These are phyloP conservation scores for Coemansia sp. DNA, from an alignment of 192 early-diverging fungal species.

Conservation along the genomic window DNA sequence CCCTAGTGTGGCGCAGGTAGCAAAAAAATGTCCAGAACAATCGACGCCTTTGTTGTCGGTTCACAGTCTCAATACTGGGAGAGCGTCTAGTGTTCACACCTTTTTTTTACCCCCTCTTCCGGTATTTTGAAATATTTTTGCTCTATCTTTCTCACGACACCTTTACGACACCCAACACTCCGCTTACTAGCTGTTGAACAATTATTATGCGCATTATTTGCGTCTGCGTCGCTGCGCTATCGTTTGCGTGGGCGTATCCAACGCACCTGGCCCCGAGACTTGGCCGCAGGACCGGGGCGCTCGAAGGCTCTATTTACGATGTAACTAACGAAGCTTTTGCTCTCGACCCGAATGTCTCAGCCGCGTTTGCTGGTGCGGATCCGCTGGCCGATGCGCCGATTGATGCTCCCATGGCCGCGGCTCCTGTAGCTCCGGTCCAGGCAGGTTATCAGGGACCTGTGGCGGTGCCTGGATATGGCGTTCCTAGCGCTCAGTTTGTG, in stretches of 20 bases:
- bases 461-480: neutral
- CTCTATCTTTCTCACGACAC: neutral
- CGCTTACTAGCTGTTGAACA: neutral
- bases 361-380: constrained; percentile 10
- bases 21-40: neutral
- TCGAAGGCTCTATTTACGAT: constrained; percentile 35
- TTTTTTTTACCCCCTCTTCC: neutral
- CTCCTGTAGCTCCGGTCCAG: neutral
- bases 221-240: constrained; percentile 26
- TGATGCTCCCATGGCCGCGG: neutral
- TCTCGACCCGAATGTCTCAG: constrained; percentile 24
- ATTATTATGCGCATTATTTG: constrained; percentile 29
- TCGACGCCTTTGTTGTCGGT: neutral
- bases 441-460: neutral
- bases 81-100: neutral
- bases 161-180: neutral
- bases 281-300: constrained; percentile 9
- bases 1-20: neutral
- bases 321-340: constrained; percentile 19
- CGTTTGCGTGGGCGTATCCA: constrained; percentile 25
- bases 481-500: neutral
- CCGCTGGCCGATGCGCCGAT: neutral
- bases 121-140: neutral
- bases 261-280: constrained; percentile 10
- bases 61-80: neutral